Base-by-base conservation (phyloP, 2,329 filamentous ascomycete species). In the Fusarium annulatum region DNA sequence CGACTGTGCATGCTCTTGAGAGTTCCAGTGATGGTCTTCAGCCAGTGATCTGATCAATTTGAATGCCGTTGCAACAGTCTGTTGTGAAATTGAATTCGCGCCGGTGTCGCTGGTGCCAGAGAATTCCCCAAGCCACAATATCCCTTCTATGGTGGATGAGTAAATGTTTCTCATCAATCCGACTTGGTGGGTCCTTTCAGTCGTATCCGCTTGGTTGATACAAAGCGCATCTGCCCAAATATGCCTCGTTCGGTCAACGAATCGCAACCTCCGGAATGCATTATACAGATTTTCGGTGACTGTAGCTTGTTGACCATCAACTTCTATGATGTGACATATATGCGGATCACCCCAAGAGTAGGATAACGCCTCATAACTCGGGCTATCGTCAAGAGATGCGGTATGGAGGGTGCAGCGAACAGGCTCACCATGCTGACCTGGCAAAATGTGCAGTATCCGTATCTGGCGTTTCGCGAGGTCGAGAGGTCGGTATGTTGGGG, bases 91-190 rank as follows among this genome's bases (percentile, higher is more conserved):
- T 11, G 7, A 11, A 14, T 46, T 46, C 28, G 11, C 11, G 7
- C 26, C 18, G 5, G 18, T 26, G 26, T 28, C 26, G 19, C 7
- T 12, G 23, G 12, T 19, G 26, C 11, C 8, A 21, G 26, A 26
- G 14, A 46, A 28, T 14, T 68, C 52, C 7, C 67, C 52, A 3
- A 65, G 56, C 63, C 67, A 72, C 3, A 72, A 12, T 33, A 14
- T 33, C 11, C 33, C 33, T 33, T 33, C 33, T 45, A 12, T 14
- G 6, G 62, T 51, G 3, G 28, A 8, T 7, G 58, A 49, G 38
- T 70, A 72, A 7, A 72, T 67, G 4, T 52, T 42, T 16, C 12
- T 26, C 63, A 64, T 67, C 1, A 67, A 23, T 21, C 23, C 41
- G 28, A 63, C 43, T 10, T 71, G 45, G 3, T 64, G 56, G 3